Evolutionary conservation across 1,139 yeast species (phyloP).

Genomic region (Scheffersomyces lignicola): DNA sequence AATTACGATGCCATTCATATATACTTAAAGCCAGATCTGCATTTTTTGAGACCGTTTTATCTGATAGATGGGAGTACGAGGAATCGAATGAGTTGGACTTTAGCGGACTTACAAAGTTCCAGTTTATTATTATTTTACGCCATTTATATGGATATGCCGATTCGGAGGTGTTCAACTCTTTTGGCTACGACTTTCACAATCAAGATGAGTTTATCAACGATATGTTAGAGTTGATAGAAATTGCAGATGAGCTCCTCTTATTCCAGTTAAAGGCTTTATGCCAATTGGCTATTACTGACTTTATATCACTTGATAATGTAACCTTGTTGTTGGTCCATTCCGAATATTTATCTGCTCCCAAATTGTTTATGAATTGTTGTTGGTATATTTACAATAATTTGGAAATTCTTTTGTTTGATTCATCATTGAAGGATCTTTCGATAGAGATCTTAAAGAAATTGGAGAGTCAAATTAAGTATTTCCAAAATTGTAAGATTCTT

Average conservation of each 20-base stretch:
- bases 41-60: slow-evolving; percentile 61
- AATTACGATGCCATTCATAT: slow-evolving; percentile 45
- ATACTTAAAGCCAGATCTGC: slow-evolving; percentile 58
- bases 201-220: slow-evolving; percentile 50
- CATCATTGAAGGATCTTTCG: slow-evolving; percentile 28
- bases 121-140: slow-evolving; percentile 52
- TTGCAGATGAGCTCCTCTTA: slow-evolving; percentile 65
- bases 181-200: slow-evolving; percentile 19
- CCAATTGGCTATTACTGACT: slow-evolving; percentile 61
- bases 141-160: slow-evolving; percentile 61
- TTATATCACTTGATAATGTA: slow-evolving; percentile 63
- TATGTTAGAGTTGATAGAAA: slow-evolving; percentile 58
- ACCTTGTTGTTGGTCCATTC: slow-evolving; percentile 57
- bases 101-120: slow-evolving; percentile 37
- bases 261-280: slow-evolving; percentile 60
- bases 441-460: slow-evolving; percentile 25
- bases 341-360: slow-evolving; percentile 48
- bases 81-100: slow-evolving; percentile 35
- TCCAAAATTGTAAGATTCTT: slow-evolving; percentile 27
- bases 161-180: slow-evolving; percentile 42
- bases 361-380: slow-evolving; percentile 59
- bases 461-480: slow-evolving; percentile 27
- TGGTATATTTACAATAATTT: slow-evolving; percentile 71
- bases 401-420: slow-evolving; percentile 60
- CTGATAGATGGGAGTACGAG: slow-evolving; percentile 52